Evolutionary conservation across 2,329 filamentous ascomycete genomes (phyloP).

Genomic region (Tetracladium maxilliforme): DNA sequence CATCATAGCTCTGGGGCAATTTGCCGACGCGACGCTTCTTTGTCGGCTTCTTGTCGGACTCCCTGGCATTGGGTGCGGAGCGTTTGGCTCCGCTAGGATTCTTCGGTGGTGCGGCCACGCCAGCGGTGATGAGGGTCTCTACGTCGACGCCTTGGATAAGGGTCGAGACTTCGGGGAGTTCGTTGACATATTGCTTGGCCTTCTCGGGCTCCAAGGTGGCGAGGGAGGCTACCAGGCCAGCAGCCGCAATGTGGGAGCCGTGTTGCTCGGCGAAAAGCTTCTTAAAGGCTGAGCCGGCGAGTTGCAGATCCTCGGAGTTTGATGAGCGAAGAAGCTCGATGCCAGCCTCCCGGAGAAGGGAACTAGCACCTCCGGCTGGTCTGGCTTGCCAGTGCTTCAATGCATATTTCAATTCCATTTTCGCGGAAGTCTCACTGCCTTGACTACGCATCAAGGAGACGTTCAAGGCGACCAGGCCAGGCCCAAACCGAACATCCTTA

Average conservation of each 20-base stretch:
- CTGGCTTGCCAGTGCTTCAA: conserved; percentile 67
- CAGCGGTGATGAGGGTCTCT: conserved; percentile 46
- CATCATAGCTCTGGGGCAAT: conserved; percentile 60
- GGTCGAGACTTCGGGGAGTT: conserved; percentile 45
- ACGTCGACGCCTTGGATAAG: conserved; percentile 48
- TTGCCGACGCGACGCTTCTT: conserved; percentile 45
- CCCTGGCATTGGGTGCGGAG: conserved; percentile 23
- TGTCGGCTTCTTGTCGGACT: conserved; percentile 21
- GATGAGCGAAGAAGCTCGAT: conserved; percentile 67
- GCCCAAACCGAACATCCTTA: conserved; percentile 62
- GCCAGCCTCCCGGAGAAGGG: conserved; percentile 71
- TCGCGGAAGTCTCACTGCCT: conserved; percentile 57
- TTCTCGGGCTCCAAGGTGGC: conserved; percentile 44
- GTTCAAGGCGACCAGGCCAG: conserved; percentile 68
- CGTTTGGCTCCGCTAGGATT: conserved; percentile 31
- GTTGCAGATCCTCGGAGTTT: conserved; percentile 47
- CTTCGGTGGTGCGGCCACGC: conserved; percentile 36
- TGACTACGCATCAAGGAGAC: conserved; percentile 68
- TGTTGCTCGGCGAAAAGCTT: conserved; percentile 50
- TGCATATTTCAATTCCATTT: conserved; percentile 62
- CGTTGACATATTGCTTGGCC: conserved; percentile 35
- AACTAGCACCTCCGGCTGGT: conserved; percentile 36
- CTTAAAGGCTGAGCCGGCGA: conserved; percentile 68
- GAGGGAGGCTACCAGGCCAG: conserved; percentile 76
- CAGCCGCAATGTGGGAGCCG: conserved; percentile 55